Evolutionary conservation across 306 rosid species (phyloP).

Genomic region (Leucaena leucocephala): DNA sequence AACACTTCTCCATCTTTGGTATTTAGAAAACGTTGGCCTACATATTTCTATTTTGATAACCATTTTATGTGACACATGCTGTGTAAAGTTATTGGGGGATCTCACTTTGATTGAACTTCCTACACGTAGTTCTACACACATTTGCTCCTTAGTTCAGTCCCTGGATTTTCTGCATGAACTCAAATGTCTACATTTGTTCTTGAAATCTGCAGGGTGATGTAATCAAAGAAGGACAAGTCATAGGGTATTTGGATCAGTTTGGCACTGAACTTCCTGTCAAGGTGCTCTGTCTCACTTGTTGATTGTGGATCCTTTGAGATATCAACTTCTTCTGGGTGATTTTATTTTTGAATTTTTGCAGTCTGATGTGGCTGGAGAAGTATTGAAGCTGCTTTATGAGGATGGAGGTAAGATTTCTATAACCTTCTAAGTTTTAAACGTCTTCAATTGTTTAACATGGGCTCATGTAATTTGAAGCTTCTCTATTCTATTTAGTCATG

Average conservation of each 20-base stretch:
- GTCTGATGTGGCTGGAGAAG: slow-evolving; percentile 92
- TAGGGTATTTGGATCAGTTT: slow-evolving; percentile 93
- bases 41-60: slow-evolving; percentile 5
- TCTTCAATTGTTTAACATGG: slow-evolving; percentile 11
- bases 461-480: slow-evolving; percentile 21
- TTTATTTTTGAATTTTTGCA: slow-evolving; percentile 57
- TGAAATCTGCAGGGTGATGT: slow-evolving; percentile 68
- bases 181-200: slow-evolving; percentile 33
- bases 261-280: slow-evolving; percentile 84
- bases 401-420: slow-evolving; percentile 80
- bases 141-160: slow-evolving; percentile 13
- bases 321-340: slow-evolving; percentile 37
- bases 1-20: slow-evolving; percentile 10
- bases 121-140: not conserved
- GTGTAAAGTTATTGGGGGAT: slow-evolving; percentile 28
- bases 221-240: slow-evolving; percentile 87
- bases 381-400: slow-evolving; percentile 76
- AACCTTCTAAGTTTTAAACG: slow-evolving; percentile 18
- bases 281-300: slow-evolving; percentile 54
- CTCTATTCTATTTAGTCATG: slow-evolving; percentile 10
- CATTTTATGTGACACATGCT: slow-evolving; percentile 9
- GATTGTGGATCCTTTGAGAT: slow-evolving; percentile 22
- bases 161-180: slow-evolving; percentile 24
- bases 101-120: not conserved
- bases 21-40: slow-evolving; percentile 8